Percentiles rank a stretch among this genome's conserved stretches.
Conservation (phyloP, 2,329 filamentous ascomycete genomes). For the Xylariaceae sp. region DNA sequence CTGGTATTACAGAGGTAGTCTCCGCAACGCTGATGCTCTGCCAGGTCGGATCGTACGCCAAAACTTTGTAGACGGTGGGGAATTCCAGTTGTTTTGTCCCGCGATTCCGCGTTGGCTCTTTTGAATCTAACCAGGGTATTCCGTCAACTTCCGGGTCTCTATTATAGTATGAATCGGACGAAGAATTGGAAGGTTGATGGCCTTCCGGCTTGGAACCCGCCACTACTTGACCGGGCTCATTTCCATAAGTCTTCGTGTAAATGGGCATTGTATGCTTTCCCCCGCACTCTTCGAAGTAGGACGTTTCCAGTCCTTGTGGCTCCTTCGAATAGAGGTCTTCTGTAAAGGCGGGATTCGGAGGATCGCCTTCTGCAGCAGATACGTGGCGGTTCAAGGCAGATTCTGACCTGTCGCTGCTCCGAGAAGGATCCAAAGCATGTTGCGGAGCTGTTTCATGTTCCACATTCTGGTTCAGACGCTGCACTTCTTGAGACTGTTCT, state of each 20-base stretch:
- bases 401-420: slow-evolving; percentile 16
- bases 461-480: slow-evolving; percentile 19
- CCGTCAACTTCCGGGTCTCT: slow-evolving; percentile 31
- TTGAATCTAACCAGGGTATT: slow-evolving; percentile 12
- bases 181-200: neutral
- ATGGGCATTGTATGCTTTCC: slow-evolving; percentile 33
- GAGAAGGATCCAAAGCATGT: slow-evolving; percentile 28
- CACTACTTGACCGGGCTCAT: slow-evolving; percentile 14
- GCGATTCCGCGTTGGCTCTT: slow-evolving; percentile 10
- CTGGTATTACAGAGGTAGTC: slow-evolving; percentile 50
- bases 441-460: slow-evolving; percentile 26
- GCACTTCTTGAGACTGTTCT: slow-evolving; percentile 32
- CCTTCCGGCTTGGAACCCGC: neutral
- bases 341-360: neutral
- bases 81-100: slow-evolving; percentile 20
- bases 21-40: slow-evolving; percentile 54
- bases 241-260: slow-evolving; percentile 34
- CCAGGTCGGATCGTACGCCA: slow-evolving; percentile 58
- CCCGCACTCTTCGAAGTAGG: slow-evolving; percentile 41
- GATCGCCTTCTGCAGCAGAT: slow-evolving; percentile 1
- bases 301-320: slow-evolving; percentile 45
- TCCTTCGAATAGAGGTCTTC: slow-evolving; percentile 39
- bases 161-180: slow-evolving; percentile 18
- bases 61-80: slow-evolving; percentile 52
- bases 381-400: slow-evolving; percentile 15